Evolutionary conservation across 192 early-diverging fungal species (phyloP), one percentile per base, ranked within the genome.

Genomic region (Backusella tarrabulga): DNA sequence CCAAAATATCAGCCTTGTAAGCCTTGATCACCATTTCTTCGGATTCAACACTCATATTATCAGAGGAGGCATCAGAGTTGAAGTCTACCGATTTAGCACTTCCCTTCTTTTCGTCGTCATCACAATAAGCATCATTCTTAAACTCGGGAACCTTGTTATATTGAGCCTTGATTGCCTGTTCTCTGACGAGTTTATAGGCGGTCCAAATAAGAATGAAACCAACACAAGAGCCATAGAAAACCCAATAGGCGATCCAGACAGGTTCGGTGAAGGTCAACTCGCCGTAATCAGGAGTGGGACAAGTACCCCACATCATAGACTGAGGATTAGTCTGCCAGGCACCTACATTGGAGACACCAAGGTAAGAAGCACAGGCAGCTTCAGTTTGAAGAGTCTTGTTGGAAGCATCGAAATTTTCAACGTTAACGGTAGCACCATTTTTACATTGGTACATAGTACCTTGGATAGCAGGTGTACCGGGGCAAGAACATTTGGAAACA

Each of bases 1-100:
- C 88, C 34, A 85, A 75, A n/a, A 74, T 67, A 77, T 83, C 76
- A 72, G 78, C 79, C 46, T 80, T 83, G 76, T 86, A 89, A 14
- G 79, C 86, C 41, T 76, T 81, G 29, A 89, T 73, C 1, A 83
- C 67, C 67, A 85, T 85, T 46, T 83, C 77, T 19, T 78, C 75
- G 35, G 68, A 29, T 14, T 36, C 42, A 26, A 63, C 23, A 63
- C 56, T 63, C 56, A 63, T 63, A 14, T 63, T 29, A 17, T 77
- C 60, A 35, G 68, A 68, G 1, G 72, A 54, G 21, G 75, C 56
- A 40, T 79, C 71, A 38, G 41, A 23, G 12, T 35, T 23, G 32
- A 14, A 12, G 0, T 67, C 74, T 15, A 5, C 19, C n/a, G 19
- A 21, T 14, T 35, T 71, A 5, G n/a, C 50, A 3, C 35, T 71